Evolutionary conservation across 495 filamentous ascomycete genomes (phyloP), one percentile per base, ranked within the genome.

Genomic region (Apiosordaria backusii): DNA sequence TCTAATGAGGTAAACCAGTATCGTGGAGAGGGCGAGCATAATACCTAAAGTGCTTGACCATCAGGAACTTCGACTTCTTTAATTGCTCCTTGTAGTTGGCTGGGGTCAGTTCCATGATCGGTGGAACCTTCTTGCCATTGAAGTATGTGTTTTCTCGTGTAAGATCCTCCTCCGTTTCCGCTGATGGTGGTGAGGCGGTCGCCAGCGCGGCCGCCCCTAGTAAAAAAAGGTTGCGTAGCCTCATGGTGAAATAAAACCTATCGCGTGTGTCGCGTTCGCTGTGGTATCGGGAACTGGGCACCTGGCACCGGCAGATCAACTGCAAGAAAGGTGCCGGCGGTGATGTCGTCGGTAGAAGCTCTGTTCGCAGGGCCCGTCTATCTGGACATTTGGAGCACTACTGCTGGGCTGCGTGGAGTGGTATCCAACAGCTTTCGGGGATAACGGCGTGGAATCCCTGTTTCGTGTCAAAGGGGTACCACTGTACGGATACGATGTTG

Each of bases 111-210:
- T 83, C 86, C 68, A 84, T 83, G 74, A 93, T 77, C 25, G 89
- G 88, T 23, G 93, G 92, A 15, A 97, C 92, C 66, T 84, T 82
- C 50, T 91, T 80, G 59, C 85, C 89, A 79, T 97, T 95, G 82
- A 97, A 97, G 23, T 84, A 82, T 19, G 91, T 93, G 54, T 76
- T 76, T 68, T 80, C 73, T 19, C 62, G 66, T 21, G 74, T 65
- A 40, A 65, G 63, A 53, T 75, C 74, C 19, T 78, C 78, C 4
- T 78, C 74, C 54, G 52, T 13, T 1, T 70, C 74, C 55, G 76
- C 73, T 59, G 71, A 70, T 66, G 74, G 65, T 23, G 66, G 45
- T 26, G 74, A 68, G 65, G 73, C 79, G 25, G 70, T 66, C 10
- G 74, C 75, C 50, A 79, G 66, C 26, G 71, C 71, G 59, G 77